Percentiles rank a stretch among this genome's conserved stretches.
phyloP scores from a whole-genome alignment of 257 asterid species.

The Nicotiana obtusifolia region DNA sequence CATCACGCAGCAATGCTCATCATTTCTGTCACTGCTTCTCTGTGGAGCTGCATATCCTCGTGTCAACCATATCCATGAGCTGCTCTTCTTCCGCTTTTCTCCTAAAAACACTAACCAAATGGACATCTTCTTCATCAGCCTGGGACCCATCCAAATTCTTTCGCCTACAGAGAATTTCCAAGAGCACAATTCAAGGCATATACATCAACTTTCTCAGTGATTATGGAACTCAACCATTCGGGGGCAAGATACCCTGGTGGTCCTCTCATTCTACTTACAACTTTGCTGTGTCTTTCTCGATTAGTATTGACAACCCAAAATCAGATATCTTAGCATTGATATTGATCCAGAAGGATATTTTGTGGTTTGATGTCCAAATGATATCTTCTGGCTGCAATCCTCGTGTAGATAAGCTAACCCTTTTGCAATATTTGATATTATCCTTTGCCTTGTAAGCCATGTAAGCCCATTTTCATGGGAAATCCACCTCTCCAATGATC shows the following conservation, averaged over 20 bases:
- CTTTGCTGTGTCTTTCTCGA: conserved; percentile 21
- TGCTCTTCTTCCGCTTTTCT: conserved; percentile 5
- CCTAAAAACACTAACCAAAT: conserved; percentile 13
- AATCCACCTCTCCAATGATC: conserved; percentile 26
- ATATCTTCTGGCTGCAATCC: conserved; percentile 25
- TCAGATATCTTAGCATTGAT: conserved; percentile 26
- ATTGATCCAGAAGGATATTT: conserved; percentile 22
- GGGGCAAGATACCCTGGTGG: conserved; percentile 28
- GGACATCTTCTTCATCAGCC: conserved; percentile 9
- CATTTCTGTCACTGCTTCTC: conserved; percentile 6
- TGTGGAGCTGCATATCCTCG: conserved; percentile 14
- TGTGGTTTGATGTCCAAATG: conserved; percentile 30
- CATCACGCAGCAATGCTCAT: conserved; percentile 27
- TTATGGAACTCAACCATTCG: conserved; percentile 17
- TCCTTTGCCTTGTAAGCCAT: conserved; percentile 12
- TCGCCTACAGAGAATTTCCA: conserved; percentile 22
- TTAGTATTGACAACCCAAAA: conserved; percentile 21
- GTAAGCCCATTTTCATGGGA: neutral
- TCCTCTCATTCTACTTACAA: conserved; percentile 24
- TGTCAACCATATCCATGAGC: conserved; percentile 15
- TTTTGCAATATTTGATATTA: conserved; percentile 20
- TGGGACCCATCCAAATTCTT: conserved; percentile 19
- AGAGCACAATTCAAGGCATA: conserved; percentile 20
- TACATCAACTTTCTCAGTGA: conserved; percentile 25
- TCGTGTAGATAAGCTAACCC: conserved; percentile 28